Evolutionary conservation across 2,329 filamentous ascomycete species (phyloP).

Genomic region (Endoconidiophora laricicola): DNA sequence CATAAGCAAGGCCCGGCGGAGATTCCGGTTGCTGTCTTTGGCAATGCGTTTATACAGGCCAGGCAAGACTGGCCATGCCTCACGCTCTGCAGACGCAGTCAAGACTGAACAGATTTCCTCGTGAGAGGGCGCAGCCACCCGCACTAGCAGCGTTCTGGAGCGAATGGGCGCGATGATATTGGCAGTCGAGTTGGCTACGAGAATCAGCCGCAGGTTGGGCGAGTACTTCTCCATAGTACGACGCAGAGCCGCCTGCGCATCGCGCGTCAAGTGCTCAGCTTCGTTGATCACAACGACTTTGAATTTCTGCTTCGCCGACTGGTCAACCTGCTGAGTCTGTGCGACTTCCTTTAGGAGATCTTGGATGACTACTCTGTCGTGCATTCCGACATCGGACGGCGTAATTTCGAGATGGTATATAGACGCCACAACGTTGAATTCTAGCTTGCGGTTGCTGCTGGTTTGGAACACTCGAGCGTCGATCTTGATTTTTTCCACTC

Average conservation of each 20-base stretch:
- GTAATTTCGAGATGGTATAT: conserved; percentile 98
- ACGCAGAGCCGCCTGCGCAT: conserved; percentile 87
- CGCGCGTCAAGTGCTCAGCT: conserved; percentile 81
- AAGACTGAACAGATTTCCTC: conserved; percentile 70
- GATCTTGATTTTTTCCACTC: conserved; percentile 99
- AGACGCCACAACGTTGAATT: conserved; percentile 97
- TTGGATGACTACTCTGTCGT: conserved; percentile 89
- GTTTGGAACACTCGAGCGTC: conserved; percentile 95
- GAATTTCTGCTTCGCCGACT: conserved; percentile 77
- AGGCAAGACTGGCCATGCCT: conserved; percentile 64
- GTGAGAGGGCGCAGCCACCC: conserved; percentile 78
- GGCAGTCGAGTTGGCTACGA: conserved; percentile 88
- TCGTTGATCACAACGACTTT: conserved; percentile 99
- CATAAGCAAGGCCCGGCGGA: conserved; percentile 84
- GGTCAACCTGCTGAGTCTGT: conserved; percentile 97
- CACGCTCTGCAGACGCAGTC: conserved; percentile 52
- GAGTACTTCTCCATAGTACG: conserved; percentile 99
- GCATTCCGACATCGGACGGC: conserved; percentile 88
- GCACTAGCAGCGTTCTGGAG: conserved; percentile 75
- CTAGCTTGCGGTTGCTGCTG: conserved; percentile 85
- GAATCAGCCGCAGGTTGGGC: conserved; percentile 77
- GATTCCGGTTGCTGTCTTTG: conserved; percentile 74
- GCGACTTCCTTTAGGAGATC: conserved; percentile 94
- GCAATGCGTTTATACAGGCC: conserved; percentile 74
- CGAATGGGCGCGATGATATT: conserved; percentile 99